Evolutionary conservation across 148 eudicot genomes (phyloP), one percentile per base, ranked within the genome.

Genomic region (Rhododendron williamsianum): DNA sequence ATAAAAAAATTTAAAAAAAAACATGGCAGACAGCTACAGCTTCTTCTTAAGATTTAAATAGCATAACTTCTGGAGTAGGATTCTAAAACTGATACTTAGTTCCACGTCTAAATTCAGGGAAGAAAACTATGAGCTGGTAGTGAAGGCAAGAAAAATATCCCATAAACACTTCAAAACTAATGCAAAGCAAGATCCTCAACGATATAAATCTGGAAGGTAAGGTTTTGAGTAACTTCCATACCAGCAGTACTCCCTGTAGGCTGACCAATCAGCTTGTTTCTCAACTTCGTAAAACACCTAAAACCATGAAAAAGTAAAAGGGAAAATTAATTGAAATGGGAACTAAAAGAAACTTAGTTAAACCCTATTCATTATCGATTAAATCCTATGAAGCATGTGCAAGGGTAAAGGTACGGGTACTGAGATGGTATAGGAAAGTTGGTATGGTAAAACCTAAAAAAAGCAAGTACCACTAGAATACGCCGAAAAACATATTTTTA

Each of bases 261-360:
- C 81, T 36, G 94, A 94, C 99, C 99, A 97, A 83, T 95, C 92
- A 77, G 92, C 92, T 84, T 86, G 88, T 86, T 90, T 95, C 91
- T 97, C 99, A 78, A 94, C 86, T 80, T 93, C 91, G 82, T 89
- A 89, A 85, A 89, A 97, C 36, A 76, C 92, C 99, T 96, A 86
- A 60, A 48, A 78, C 63, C 71, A 82, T 43, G 69, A 80, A 51
- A 56, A 80, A 78, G 65, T 33, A 78, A 18, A 23, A 49, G 15
- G 4, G 38, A 3, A 73, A 80, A 27, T 15, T 41, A 19, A 41
- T 33, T 51, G 76, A 49, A 48, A 46, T 30, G 18, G 9, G 43
- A 19, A 48, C 60, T 49, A 46, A 83, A 33, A 21, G 80, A 83
- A 72, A 45, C 45, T 49, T 19, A 72, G 33, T 63, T 80, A 45